These are phyloP conservation scores for Barnettozyma sucrosica DNA, from an alignment of 805 yeast genomes.

Conservation along the genomic window DNA sequence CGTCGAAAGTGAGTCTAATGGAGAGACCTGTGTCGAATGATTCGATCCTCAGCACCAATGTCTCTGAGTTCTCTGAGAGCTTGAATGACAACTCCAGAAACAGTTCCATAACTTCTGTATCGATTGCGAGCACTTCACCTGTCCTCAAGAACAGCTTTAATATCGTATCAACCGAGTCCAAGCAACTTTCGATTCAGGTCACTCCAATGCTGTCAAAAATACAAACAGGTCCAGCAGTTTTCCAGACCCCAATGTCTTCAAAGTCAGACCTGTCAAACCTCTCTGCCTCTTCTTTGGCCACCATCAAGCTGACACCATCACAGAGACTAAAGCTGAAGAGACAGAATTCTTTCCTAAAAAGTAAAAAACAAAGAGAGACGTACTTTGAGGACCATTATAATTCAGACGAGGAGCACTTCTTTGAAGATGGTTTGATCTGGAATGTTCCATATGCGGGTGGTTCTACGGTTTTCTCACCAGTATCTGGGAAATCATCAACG, in stretches of 20 bases:
- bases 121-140: constrained; percentile 18
- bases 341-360: constrained; percentile 31
- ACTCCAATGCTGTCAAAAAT: neutral
- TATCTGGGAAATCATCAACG: constrained; percentile 22
- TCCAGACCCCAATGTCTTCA: constrained; percentile 4
- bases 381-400: constrained; percentile 31
- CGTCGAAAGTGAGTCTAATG: constrained; percentile 11
- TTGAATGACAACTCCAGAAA: constrained; percentile 22
- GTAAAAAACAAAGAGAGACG: constrained; percentile 31
- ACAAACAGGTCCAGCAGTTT: neutral
- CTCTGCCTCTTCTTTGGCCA: constrained; percentile 10
- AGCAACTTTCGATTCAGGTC: neutral
- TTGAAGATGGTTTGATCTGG: constrained; percentile 40
- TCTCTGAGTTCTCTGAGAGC: constrained; percentile 19
- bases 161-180: neutral
- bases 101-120: constrained; percentile 24
- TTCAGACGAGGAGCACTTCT: constrained; percentile 29
- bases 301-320: constrained; percentile 33
- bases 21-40: constrained; percentile 28
- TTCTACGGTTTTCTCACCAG: constrained; percentile 19
- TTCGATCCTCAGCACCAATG: constrained; percentile 16
- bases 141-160: constrained; percentile 3
- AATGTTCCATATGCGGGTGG: constrained; percentile 45
- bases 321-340: constrained; percentile 36
- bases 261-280: constrained; percentile 6